Conservation (phyloP, 495 filamentous ascomycete species). For the Amphirosellinia nigrospora region DNA sequence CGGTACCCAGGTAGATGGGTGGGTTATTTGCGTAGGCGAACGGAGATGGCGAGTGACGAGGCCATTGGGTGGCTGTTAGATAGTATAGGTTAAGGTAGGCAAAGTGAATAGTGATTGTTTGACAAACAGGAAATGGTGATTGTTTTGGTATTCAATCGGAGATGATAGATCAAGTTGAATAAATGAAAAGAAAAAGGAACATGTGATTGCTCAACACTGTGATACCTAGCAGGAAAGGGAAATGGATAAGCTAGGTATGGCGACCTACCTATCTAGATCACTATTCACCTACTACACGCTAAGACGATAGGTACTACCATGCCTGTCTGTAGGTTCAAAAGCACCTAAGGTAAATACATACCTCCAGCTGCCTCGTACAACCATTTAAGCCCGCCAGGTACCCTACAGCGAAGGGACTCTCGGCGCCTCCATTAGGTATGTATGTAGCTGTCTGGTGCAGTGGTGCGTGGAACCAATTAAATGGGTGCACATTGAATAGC, state of each 20-base stretch:
- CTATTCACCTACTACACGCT: too few species aligned
- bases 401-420: not conserved
- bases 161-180: slow-evolving; percentile 11
- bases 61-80: not conserved
- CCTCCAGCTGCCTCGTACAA: not conserved
- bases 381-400: not conserved
- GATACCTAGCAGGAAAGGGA: slow-evolving; percentile 20
- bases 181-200: slow-evolving; percentile 9
- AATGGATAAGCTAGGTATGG: too few species aligned
- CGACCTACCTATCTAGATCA: too few species aligned
- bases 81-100: not conserved
- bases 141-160: not conserved
- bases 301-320: too few species aligned
- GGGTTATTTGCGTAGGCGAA: not conserved
- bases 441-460: slow-evolving; percentile 1
- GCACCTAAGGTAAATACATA: not conserved
- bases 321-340: not conserved
- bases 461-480: slow-evolving; percentile 9
- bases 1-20: slow-evolving; percentile 6
- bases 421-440: too few species aligned
- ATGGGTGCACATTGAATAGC: not conserved
- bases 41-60: not conserved
- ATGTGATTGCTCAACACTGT: slow-evolving; percentile 16
- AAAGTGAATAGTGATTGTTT: not conserved
- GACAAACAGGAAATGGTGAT: slow-evolving; percentile 5